Evolutionary conservation across 2,329 filamentous ascomycete genomes (phyloP), one percentile per base, ranked within the genome.

Genomic region (Cadophora luteo-olivacea): DNA sequence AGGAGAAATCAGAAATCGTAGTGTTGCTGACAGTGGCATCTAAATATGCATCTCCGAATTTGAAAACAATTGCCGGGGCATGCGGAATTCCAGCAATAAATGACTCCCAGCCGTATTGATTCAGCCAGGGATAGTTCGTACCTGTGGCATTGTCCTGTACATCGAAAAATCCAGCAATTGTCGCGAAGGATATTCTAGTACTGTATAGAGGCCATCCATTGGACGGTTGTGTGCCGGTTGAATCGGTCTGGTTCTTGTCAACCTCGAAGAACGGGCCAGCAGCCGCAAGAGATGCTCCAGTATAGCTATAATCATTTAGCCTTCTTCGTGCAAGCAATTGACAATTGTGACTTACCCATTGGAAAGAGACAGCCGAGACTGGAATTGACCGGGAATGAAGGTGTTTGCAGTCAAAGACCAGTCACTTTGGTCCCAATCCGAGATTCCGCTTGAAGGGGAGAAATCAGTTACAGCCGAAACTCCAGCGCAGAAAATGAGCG

Each of bases 41-140:
- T 38, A 93, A 81, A 60, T 86, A 83, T 29, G 82, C 82, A 66
- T 84, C 81, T 2, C 84, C 85, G 3, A 87, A 79, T 64, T 88
- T 83, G 22, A 91, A 81, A 45, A 89, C 77, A 48, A 91, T 79
- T 0, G 86, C 87, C 32, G 84, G 84, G 84, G 89, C 91, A 75
- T 92, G 90, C 7, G 91, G 91, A 19, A 93, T 84, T 29, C 91
- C 91, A 63, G 86, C 87, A 70, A 92, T 91, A 62, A 91, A 89
- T 72, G 87, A 91, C 74, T 93, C 91, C 67, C 86, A 86, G 7
- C 90, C 90, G 78, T 91, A 90, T 72, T 92, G 87, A 66, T 86
- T 83, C 54, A 93, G 77, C 89, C 91, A 92, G 0, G 84, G 83
- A 72, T 90, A 92, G 72, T 92, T 92, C 7, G 85, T 85, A 0